Base-by-base conservation (phyloP, 768 basidiomycete genomes). In the Cyclocybe aegerita region DNA sequence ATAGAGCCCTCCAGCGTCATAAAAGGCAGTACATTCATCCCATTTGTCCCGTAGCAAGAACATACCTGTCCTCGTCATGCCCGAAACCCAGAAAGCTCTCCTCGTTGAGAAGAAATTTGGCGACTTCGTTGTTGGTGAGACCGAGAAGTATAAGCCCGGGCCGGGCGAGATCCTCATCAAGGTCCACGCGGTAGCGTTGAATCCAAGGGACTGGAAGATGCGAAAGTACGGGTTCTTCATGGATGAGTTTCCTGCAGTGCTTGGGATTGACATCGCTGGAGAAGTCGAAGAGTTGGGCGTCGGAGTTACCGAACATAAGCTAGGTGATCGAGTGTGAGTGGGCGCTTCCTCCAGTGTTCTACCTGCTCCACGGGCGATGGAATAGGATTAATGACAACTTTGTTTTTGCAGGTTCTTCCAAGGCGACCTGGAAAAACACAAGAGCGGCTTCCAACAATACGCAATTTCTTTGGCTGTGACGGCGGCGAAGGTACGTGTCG, bases 281-380 rank as follows among this genome's bases (percentile, higher is more conserved):
- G 70, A 73, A 1, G 74, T 84, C 5, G 74, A 72, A 15, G 71
- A 66, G 31, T 67, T 83, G 38, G 83, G 82, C 2, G 74, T 75
- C 48, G 77, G 74, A 1, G 81, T 85, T 7, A 70, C 65, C 11
- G 65, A 67, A 30, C 75, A 81, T 58, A 68, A 75, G 52, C 68
- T 69, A 30, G 82, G 81, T 1, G 80, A 83, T 60, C 67, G 72
- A 60, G 78, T 84, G 79, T 80, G 65, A 57, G 75, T 59, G 1
- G 44, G 12, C 37, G 6, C 7, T 16, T 16, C 8, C 16, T 23
- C 23, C 36, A 77, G 77, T 32, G 68, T 77, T 52, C 70, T 63
- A 23, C 23, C 2, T 23, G 4, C 23, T 23, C 54, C 74, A 76
- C 44, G 74, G 75, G 7, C 63, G 61, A 16, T 73, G 50, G 7